Conservation (phyloP, 1,284 basidiomycete genomes). For the Microbotryum intermedium region DNA sequence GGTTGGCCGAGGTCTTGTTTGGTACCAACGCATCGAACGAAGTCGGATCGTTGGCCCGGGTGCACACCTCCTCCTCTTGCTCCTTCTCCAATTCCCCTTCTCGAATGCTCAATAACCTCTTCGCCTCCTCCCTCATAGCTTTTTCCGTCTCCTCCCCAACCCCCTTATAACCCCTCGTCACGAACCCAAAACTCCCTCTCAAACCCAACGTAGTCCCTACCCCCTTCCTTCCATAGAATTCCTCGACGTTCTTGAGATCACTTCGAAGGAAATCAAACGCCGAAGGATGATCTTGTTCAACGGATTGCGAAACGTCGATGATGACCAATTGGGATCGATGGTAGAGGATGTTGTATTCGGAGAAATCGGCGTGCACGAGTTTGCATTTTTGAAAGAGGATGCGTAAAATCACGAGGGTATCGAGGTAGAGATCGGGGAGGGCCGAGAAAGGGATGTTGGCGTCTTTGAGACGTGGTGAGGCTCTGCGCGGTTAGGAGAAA, state of each 20-base stretch:
- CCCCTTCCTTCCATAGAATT: slow-evolving; percentile 75
- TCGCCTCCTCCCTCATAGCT: slow-evolving; percentile 24
- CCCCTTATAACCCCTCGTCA: slow-evolving; percentile 53
- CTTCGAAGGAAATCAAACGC: slow-evolving; percentile 92
- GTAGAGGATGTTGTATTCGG: slow-evolving; percentile 91
- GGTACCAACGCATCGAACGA: no score
- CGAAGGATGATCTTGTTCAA: slow-evolving; percentile 94
- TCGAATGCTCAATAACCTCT: slow-evolving; percentile 15
- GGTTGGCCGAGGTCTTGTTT: slow-evolving; percentile 41
- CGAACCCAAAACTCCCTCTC: slow-evolving; percentile 76
- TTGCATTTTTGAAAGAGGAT: slow-evolving; percentile 83
- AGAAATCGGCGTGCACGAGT: slow-evolving; percentile 94
- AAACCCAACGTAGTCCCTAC: slow-evolving; percentile 64
- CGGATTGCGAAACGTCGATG: slow-evolving; percentile 97
- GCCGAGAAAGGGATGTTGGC: slow-evolving; percentile 55
- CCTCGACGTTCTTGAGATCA: slow-evolving; percentile 87
- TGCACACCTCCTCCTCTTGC: slow-evolving; percentile 27
- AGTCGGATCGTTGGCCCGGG: slow-evolving; percentile 35
- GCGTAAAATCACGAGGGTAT: slow-evolving; percentile 71
- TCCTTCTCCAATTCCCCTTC: slow-evolving; percentile 11
- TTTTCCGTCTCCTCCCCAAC: slow-evolving; percentile 34
- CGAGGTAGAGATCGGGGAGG: slow-evolving; percentile 59
- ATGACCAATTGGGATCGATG: slow-evolving; percentile 67
- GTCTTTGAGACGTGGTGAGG: slow-evolving; percentile 84
- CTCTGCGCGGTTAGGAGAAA: slow-evolving; percentile 46